A percentile compares a stretch with the other conserved stretches of the same genome.
Conservation (phyloP, 495 filamentous ascomycete genomes). For the Penicillium bovifimosum region DNA sequence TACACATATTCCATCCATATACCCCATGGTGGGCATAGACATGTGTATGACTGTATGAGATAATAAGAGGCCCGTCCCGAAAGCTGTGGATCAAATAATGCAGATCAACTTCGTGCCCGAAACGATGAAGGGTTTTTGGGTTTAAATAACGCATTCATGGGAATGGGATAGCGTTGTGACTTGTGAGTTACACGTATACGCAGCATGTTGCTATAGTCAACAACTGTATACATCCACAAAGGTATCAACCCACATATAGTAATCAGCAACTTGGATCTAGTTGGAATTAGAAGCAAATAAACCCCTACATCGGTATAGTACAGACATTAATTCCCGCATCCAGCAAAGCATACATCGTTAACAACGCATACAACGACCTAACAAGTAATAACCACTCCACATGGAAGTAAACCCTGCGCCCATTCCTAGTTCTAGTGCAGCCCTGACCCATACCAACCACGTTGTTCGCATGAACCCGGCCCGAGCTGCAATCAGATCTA, state of each 20-base stretch:
- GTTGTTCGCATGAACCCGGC: conserved; percentile 7
- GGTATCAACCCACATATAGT: neutral
- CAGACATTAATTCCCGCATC: neutral
- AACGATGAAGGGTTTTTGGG: neutral
- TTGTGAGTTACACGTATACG: neutral
- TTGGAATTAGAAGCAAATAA: neutral
- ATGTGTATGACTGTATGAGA: conserved; percentile 14
- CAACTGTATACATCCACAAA: neutral
- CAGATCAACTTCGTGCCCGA: conserved; percentile 7
- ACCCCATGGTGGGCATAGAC: neutral
- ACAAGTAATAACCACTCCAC: conserved; percentile 6
- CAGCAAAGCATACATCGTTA: neutral
- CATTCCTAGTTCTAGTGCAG: neutral
- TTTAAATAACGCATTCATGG: neutral
- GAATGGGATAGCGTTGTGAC: neutral
- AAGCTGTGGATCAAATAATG: conserved; percentile 1
- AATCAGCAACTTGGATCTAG: neutral
- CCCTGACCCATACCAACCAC: neutral
- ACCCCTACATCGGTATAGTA: neutral
- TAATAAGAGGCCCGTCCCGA: conserved; percentile 23
- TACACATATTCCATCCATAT: neutral
- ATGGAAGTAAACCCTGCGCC: neutral
- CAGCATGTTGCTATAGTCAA: neutral
- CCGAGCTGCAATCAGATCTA: conserved; percentile 4
- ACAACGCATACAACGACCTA: conserved; percentile 8